These are phyloP conservation scores for Boletus sp. DNA, from an alignment of 768 basidiomycete genomes.

Conservation along the genomic window DNA sequence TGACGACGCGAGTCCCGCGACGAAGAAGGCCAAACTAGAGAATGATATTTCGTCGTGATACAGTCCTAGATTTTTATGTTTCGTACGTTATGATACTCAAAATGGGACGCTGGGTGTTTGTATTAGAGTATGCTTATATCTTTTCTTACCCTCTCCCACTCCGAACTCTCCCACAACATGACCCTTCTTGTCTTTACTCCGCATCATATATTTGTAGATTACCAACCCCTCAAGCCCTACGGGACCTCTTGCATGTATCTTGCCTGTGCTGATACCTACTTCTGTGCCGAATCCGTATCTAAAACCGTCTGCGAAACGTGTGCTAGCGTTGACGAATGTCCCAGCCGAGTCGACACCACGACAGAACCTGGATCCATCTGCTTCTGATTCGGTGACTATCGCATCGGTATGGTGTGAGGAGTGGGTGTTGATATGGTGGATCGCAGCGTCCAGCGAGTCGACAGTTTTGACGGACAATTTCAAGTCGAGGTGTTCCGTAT, in stretches of 20 bases:
- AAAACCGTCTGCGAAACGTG: conserved; percentile 95
- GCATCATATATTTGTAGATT: conserved; percentile 94
- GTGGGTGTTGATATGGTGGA: conserved; percentile 87
- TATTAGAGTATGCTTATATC: conserved; percentile 59
- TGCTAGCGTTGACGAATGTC: conserved; percentile 92
- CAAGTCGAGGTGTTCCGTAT: conserved; percentile 84
- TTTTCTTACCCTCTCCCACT: conserved; percentile 60
- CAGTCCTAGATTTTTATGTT: neutral
- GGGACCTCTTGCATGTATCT: conserved; percentile 94
- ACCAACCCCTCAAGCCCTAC: conserved; percentile 92
- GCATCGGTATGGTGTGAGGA: conserved; percentile 94
- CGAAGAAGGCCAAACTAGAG: conserved; percentile 68
- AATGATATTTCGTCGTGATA: conserved; percentile 22
- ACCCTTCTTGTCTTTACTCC: conserved; percentile 68
- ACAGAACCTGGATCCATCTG: conserved; percentile 71
- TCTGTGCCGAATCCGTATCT: conserved; percentile 97
- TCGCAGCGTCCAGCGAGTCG: conserved; percentile 68
- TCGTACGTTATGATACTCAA: conserved; percentile 7
- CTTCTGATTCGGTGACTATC: conserved; percentile 79
- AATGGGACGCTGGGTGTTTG: conserved; percentile 22
- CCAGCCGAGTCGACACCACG: conserved; percentile 89
- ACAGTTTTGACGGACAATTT: conserved; percentile 78
- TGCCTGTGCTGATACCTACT: conserved; percentile 95
- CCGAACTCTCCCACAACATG: conserved; percentile 90
- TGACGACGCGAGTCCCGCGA: conserved; percentile 42